Evolutionary conservation across 225 moss, liverwort and hornwort genomes (phyloP).

Genomic region (Antitrichia curtipendula): DNA sequence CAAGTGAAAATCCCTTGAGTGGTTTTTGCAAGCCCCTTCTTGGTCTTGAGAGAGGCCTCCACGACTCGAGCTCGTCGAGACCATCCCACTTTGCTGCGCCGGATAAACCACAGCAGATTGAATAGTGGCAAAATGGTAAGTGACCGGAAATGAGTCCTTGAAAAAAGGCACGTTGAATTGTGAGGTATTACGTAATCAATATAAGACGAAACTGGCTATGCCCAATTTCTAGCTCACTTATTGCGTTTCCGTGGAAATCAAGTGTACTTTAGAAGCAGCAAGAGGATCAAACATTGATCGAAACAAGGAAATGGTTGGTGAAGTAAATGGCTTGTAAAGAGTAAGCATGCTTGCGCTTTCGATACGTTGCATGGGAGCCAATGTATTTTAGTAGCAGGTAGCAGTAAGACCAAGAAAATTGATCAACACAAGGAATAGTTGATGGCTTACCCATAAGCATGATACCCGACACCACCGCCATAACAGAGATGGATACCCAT

Average conservation of each 20-base stretch:
- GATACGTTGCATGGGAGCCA: neutral
- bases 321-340: conserved; percentile 4
- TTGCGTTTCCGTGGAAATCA: neutral
- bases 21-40: conserved; percentile 7
- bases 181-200: neutral
- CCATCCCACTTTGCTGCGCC: conserved; percentile 67
- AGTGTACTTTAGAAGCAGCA: neutral
- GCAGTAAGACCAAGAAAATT: neutral
- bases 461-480: conserved; percentile 85
- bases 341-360: conserved; percentile 38
- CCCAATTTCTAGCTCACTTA: neutral
- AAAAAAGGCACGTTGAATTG: neutral
- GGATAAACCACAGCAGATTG: neutral
- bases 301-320: neutral
- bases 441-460: conserved; percentile 63
- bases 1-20: conserved; percentile 65
- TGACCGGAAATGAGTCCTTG: neutral
- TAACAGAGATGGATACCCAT: conserved; percentile 86
- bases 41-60: conserved; percentile 39
- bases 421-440: neutral
- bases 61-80: conserved; percentile 67
- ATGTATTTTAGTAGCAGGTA: neutral
- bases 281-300: neutral
- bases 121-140: neutral
- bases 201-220: neutral